phyloP scores from a whole-genome alignment of 768 basidiomycete genomes.

The Leccinum fibrillosum region DNA sequence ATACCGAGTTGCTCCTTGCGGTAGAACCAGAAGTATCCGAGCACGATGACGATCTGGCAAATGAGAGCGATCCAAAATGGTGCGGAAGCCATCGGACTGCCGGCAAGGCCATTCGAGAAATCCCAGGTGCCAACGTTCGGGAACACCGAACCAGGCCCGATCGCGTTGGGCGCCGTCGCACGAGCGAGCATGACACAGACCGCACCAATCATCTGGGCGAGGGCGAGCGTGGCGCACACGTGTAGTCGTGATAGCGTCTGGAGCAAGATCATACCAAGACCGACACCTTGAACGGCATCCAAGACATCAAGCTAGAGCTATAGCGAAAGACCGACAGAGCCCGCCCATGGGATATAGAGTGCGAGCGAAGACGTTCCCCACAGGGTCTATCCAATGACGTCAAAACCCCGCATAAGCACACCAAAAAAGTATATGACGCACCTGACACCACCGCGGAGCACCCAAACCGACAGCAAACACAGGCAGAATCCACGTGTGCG shows the following conservation, averaged over 20 bases:
- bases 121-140: conserved; percentile 92
- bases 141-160: conserved; percentile 89
- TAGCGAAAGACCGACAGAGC: conserved; percentile 74
- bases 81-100: conserved; percentile 79
- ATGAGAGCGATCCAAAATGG: conserved; percentile 86
- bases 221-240: conserved; percentile 89
- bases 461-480: conserved; percentile 95
- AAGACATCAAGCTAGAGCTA: conserved; percentile 97
- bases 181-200: conserved; percentile 91
- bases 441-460: conserved; percentile 93
- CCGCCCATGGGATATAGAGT: conserved; percentile 92
- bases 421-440: conserved; percentile 22
- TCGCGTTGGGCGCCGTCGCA: conserved; percentile 81
- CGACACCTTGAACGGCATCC: conserved; percentile 92
- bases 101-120: conserved; percentile 65
- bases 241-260: conserved; percentile 92
- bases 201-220: conserved; percentile 87
- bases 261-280: conserved; percentile 86
- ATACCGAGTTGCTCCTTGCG: conserved; percentile 87
- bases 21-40: conserved; percentile 97
- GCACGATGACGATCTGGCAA: conserved; percentile 80
- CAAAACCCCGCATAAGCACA: neutral
- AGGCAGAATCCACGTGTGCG: conserved; percentile 92
- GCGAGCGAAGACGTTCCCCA: conserved; percentile 96
- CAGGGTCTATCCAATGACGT: conserved; percentile 53